Evolutionary conservation across 2,329 filamentous ascomycete species (phyloP).

Genomic region (Colletotrichum sidae): DNA sequence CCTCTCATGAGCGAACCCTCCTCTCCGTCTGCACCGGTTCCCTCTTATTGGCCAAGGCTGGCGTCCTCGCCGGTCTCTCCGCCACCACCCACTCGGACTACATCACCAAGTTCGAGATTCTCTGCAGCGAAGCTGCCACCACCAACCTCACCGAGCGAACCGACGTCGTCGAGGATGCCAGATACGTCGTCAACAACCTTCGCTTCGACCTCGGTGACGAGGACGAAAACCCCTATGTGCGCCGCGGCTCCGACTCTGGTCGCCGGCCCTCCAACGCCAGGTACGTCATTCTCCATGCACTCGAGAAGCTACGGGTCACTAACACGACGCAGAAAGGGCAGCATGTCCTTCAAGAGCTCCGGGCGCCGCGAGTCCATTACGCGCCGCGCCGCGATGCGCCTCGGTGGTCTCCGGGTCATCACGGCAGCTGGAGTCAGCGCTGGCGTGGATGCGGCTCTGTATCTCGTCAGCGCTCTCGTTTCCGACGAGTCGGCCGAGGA

Average conservation of each 20-base stretch:
- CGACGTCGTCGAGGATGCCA: conserved; percentile 82
- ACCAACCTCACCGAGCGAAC: conserved; percentile 80
- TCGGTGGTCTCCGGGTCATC: conserved; percentile 78
- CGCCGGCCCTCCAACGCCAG: conserved; percentile 71
- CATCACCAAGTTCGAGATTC: conserved; percentile 83
- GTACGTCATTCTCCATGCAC: conserved; percentile 52
- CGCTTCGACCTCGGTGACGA: conserved; percentile 86
- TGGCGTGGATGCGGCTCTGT: conserved; percentile 85
- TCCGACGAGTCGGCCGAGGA: conserved; percentile 81
- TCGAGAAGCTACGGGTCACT: background rate
- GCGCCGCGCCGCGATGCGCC: conserved; percentile 80
- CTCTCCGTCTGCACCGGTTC: conserved; percentile 84
- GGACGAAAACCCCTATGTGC: conserved; percentile 86
- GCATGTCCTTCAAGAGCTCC: conserved; percentile 82
- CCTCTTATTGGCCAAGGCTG: conserved; percentile 80
- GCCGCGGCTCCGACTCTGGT: conserved; percentile 76
- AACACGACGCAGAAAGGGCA: conserved; percentile 74
- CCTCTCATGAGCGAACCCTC: conserved; percentile 82
- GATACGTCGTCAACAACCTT: conserved; percentile 92
- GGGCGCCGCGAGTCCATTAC: conserved; percentile 85
- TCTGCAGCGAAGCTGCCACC: conserved; percentile 80
- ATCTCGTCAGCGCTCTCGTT: conserved; percentile 86
- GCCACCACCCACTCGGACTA: conserved; percentile 87
- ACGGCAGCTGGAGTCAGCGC: conserved; percentile 83
- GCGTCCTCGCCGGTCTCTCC: conserved; percentile 81